Evolutionary conservation across 495 filamentous ascomycete species (phyloP).

Genomic region (Opeltia flavorubescens): DNA sequence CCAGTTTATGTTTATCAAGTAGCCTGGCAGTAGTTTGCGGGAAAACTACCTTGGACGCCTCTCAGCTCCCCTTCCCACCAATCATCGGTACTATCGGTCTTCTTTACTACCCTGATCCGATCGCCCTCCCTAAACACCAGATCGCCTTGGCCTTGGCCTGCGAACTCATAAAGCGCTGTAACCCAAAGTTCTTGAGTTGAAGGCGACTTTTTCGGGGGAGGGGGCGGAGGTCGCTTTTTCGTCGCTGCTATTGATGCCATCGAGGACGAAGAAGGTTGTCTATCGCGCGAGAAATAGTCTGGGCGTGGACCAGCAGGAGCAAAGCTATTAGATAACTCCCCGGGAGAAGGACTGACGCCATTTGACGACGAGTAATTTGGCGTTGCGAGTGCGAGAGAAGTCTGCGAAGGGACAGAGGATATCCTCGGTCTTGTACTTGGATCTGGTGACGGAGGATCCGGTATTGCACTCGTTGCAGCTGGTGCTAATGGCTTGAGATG

Average conservation of each 20-base stretch:
- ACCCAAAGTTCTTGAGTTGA: slow-evolving; percentile 46
- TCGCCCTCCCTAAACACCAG: slow-evolving; percentile 75
- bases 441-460: slow-evolving; percentile 17
- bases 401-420: slow-evolving; percentile 15
- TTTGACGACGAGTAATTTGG: slow-evolving; percentile 17
- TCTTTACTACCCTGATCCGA: slow-evolving; percentile 67
- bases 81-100: slow-evolving; percentile 75
- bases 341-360: slow-evolving; percentile 15
- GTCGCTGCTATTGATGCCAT: slow-evolving; percentile 31
- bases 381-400: slow-evolving; percentile 14
- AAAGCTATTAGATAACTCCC: slow-evolving; percentile 8
- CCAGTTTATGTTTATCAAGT: not conserved
- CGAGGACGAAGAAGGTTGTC: slow-evolving; percentile 24
- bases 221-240: slow-evolving; percentile 57
- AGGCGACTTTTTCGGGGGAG: slow-evolving; percentile 45
- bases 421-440: slow-evolving; percentile 12
- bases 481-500: slow-evolving; percentile 19
- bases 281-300: slow-evolving; percentile 38
- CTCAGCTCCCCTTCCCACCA: slow-evolving; percentile 90
- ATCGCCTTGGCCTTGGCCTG: slow-evolving; percentile 58
- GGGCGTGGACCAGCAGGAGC: slow-evolving; percentile 22
- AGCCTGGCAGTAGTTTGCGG: slow-evolving; percentile 68
- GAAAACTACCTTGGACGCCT: slow-evolving; percentile 66
- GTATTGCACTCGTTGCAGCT: slow-evolving; percentile 13
- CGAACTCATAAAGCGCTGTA: slow-evolving; percentile 69